Conservation (phyloP, 2,329 filamentous ascomycete genomes). For the Diaporthe eres region DNA sequence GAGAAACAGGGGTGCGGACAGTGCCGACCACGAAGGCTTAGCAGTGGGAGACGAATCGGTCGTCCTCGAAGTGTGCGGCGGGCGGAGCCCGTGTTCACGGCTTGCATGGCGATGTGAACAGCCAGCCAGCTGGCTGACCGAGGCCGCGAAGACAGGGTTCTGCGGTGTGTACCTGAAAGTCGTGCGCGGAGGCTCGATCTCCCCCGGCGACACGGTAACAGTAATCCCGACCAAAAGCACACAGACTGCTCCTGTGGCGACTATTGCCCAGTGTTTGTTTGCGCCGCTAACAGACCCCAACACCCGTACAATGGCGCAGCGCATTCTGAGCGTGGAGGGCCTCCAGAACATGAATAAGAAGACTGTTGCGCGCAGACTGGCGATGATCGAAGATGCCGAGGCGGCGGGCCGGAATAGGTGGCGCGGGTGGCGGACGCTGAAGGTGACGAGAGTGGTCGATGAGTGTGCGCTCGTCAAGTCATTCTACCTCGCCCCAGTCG, state of each 20-base stretch:
- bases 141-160: neutral
- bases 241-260: neutral
- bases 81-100: neutral
- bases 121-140: neutral
- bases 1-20: too few species aligned
- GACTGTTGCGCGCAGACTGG: neutral
- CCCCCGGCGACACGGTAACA: neutral
- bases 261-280: neutral
- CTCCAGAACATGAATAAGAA: conserved; percentile 5
- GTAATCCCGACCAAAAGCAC: neutral
- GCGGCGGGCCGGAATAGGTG: neutral
- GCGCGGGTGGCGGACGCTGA: neutral
- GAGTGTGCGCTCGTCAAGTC: neutral
- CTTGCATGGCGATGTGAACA: neutral
- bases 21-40: too few species aligned
- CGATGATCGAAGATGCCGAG: conserved; percentile 1
- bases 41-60: neutral
- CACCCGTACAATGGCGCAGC: neutral
- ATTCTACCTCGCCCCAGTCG: neutral
- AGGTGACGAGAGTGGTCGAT: neutral
- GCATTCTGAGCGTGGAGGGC: neutral
- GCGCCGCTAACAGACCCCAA: neutral
- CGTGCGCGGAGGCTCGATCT: neutral
- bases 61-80: neutral
- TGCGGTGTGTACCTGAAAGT: conserved; percentile 2